These are phyloP conservation scores for Fusarium decemcellulare DNA, from an alignment of 2,329 filamentous ascomycete genomes.

Conservation along the genomic window DNA sequence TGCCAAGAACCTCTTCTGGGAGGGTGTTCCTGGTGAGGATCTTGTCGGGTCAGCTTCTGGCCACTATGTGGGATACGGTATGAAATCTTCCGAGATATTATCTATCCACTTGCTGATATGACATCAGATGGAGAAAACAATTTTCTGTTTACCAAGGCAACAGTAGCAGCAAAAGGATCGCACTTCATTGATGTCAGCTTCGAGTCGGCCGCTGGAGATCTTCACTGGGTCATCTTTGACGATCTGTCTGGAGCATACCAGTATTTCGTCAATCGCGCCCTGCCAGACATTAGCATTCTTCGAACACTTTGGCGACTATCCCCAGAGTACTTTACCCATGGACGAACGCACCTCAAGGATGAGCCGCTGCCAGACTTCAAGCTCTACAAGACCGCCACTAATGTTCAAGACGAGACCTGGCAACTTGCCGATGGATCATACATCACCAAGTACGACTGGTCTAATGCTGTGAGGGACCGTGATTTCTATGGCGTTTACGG, in stretches of 20 bases:
- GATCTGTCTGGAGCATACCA: slow-evolving; percentile 26
- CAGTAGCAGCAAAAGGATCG: slow-evolving; percentile 9
- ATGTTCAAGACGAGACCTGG: slow-evolving; percentile 29
- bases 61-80: slow-evolving; percentile 29
- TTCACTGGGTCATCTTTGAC: slow-evolving; percentile 31
- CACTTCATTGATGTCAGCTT: slow-evolving; percentile 23
- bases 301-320: slow-evolving; percentile 26
- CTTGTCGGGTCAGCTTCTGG: slow-evolving; percentile 23
- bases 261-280: slow-evolving; percentile 25
- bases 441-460: slow-evolving; percentile 32
- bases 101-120: background rate
- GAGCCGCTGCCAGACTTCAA: slow-evolving; percentile 24
- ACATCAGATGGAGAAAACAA: slow-evolving; percentile 17
- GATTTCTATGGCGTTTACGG: slow-evolving; percentile 30
- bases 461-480: slow-evolving; percentile 26
- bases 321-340: slow-evolving; percentile 26
- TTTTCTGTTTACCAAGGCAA: slow-evolving; percentile 20
- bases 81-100: background rate
- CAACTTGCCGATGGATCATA: slow-evolving; percentile 15
- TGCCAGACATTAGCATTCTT: slow-evolving; percentile 23
- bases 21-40: slow-evolving; percentile 21
- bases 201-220: slow-evolving; percentile 4
- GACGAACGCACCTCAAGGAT: slow-evolving; percentile 25
- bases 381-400: slow-evolving; percentile 7
- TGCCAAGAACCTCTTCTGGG: slow-evolving; percentile 27